Evolutionary conservation across 495 filamentous ascomycete species (phyloP), one percentile per base, ranked within the genome.

Genomic region (Hypoxylon crocopeplum): DNA sequence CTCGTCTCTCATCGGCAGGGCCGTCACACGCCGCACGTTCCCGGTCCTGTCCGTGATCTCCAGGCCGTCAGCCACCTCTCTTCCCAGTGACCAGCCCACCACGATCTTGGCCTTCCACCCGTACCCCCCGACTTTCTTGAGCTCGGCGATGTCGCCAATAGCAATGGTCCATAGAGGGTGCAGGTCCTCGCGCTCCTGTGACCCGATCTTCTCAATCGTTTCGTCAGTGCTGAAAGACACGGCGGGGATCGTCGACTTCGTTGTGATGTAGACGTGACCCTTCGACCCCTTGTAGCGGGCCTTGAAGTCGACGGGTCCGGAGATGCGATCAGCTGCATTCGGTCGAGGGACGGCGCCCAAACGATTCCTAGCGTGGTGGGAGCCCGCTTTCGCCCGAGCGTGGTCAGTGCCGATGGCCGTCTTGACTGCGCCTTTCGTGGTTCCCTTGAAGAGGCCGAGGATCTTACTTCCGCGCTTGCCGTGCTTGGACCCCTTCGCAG

Each of bases 71-170:
- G 85, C 84, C 33, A 93, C 84, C 69, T 93, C 87, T 53, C 87
- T 80, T 2, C 85, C 86, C 48, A 89, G 78, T 2, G 87, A 85
- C 89, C 90, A 91, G 8, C 88, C 90, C n/a, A 93, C 86, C 21
- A 93, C 84, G 21, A 94, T 69, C 74, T 92, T 94, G 7, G 86
- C 85, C 75, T 96, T 96, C 91, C 91, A 96, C 1, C 92, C 92
- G 53, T 93, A 78, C 0, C 92, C 91, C 7, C 91, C 92, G 1
- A 91, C 77, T 76, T 96, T 96, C 72, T 86, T 87, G 45, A 97
- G 57, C 63, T 94, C 90, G 2, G 51, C 54, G 20, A 83, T 77
- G 24, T 82, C 80, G 4, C 74, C 72, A 16, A 87, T 73, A 0
- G 81, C 75, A 7, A 82, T 57, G 3, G 76, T 82, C 81, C 80